Base-by-base conservation (phyloP, 805 yeast genomes). In the Torulaspora maleeae region DNA sequence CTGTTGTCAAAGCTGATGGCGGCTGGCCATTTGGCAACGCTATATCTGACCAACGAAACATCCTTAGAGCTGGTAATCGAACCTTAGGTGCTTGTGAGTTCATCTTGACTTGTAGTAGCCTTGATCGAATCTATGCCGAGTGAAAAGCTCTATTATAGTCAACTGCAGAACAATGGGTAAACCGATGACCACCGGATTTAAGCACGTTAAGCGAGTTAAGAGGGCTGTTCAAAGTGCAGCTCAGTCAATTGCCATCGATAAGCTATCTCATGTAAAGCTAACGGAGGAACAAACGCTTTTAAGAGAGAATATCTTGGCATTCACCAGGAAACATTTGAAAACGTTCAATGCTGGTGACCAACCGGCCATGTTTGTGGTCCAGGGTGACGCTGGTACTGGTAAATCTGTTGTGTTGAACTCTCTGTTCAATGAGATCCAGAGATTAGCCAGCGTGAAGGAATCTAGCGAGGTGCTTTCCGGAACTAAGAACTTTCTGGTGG, bases 1-100 rank as follows among this genome's bases (percentile, higher is more conserved):
- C 89, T 2, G 76, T 73, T 1, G 86, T 74, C 35, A 83, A 67
- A 1, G 88, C 89, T 4, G 86, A 83, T 28, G 77, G 76, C 22
- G 55, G 56, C 11, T 56, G 47, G 17, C 59, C 61, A 32, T 53
- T 51, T 8, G 56, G 54, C 27, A 50, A 47, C 27, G 44, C 37
- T 19, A 54, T 17, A 15, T 45, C 38, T 7, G 44, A 43, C 44
- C 44, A 43, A 33, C 37, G 47, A 35, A 45, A 37, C 45, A 34
- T 50, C 25, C n/a, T 25, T 22, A 32, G 17, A 7, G 35, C 16
- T 15, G 13, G 35, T 32, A 9, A 16, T 32, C 35, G 20, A 32
- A 32, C 9, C 17, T 16, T 30, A 32, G 5, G 5, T 32, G 20
- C 2, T 32, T 22, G 15, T n/a, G 19, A 13, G 3, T n/a, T 13